These are phyloP conservation scores for Trichoderma orchidacearum DNA, from an alignment of 495 filamentous ascomycete species.

Conservation along the genomic window DNA sequence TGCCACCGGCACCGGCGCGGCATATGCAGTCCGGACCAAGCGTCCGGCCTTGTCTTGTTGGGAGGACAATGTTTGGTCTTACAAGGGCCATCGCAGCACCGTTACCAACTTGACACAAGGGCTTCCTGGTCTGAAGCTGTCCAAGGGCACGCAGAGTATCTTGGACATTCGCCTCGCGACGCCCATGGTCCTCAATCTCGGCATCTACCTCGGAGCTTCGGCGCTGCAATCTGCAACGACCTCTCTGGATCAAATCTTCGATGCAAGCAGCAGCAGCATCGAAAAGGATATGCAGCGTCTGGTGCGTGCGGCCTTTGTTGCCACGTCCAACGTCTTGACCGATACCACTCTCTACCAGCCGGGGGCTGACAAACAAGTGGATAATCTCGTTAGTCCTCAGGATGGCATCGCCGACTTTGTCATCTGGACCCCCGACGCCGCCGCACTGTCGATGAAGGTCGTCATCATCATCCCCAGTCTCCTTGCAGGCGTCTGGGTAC, in stretches of 20 bases:
- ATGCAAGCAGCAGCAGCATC: neutral
- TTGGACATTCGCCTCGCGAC: neutral
- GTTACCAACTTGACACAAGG: conserved; percentile 6
- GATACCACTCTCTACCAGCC: neutral
- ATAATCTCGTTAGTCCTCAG: neutral
- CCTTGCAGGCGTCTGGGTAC: neutral
- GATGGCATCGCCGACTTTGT: conserved; percentile 17
- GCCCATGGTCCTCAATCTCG: neutral
- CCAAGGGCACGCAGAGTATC: neutral
- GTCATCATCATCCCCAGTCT: conserved; percentile 15
- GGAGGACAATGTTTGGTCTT: conserved; percentile 18
- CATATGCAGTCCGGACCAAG: conserved; percentile 5
- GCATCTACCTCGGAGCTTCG: neutral
- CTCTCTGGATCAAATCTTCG: neutral
- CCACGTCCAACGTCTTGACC: neutral
- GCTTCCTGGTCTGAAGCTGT: conserved; percentile 1
- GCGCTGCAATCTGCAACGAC: neutral
- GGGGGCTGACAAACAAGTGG: neutral
- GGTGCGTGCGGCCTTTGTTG: neutral
- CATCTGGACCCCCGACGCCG: conserved; percentile 17
- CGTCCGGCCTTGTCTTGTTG: conserved; percentile 21
- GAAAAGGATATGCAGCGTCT: neutral
- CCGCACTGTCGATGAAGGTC: conserved; percentile 15
- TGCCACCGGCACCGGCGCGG: neutral
- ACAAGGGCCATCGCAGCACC: conserved; percentile 9